These are phyloP conservation scores for Fusarium piperis DNA, from an alignment of 2,329 filamentous ascomycete species.

Conservation along the genomic window DNA sequence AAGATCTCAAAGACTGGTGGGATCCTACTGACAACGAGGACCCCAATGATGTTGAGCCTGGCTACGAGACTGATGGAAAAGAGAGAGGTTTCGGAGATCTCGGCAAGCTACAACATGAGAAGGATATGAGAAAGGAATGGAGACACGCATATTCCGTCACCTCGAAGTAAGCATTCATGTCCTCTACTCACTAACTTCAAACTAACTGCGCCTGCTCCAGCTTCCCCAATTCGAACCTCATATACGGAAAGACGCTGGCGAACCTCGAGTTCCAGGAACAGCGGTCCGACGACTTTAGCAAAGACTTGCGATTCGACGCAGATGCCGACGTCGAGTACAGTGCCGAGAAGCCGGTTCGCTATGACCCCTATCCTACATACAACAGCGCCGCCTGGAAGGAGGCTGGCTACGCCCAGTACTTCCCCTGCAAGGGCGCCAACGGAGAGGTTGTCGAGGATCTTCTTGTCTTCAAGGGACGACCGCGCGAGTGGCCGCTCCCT, in stretches of 20 bases:
- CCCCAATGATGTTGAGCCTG: constrained; percentile 48
- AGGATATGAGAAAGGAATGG: constrained; percentile 55
- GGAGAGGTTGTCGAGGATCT: constrained; percentile 70
- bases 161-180: constrained; percentile 49
- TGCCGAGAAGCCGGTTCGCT: constrained; percentile 62
- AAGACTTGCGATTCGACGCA: constrained; percentile 47
- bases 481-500: constrained; percentile 66
- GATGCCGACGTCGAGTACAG: constrained; percentile 53
- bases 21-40: constrained; percentile 50
- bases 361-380: constrained; percentile 78
- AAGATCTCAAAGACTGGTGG: constrained; percentile 49
- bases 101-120: constrained; percentile 51
- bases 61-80: constrained; percentile 51
- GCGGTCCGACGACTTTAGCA: constrained; percentile 45
- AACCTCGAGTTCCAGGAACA: constrained; percentile 55
- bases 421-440: constrained; percentile 72
- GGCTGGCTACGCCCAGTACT: constrained; percentile 65
- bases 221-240: constrained; percentile 57
- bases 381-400: constrained; percentile 69
- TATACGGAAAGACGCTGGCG: constrained; percentile 67
- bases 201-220: constrained; percentile 44
- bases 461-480: constrained; percentile 70
- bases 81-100: constrained; percentile 45
- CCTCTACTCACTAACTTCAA: neutral
- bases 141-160: constrained; percentile 53